Evolutionary conservation across 371 early-diverging fungal species (phyloP).

Genomic region (Batrachochytrium dendrobatidis): DNA sequence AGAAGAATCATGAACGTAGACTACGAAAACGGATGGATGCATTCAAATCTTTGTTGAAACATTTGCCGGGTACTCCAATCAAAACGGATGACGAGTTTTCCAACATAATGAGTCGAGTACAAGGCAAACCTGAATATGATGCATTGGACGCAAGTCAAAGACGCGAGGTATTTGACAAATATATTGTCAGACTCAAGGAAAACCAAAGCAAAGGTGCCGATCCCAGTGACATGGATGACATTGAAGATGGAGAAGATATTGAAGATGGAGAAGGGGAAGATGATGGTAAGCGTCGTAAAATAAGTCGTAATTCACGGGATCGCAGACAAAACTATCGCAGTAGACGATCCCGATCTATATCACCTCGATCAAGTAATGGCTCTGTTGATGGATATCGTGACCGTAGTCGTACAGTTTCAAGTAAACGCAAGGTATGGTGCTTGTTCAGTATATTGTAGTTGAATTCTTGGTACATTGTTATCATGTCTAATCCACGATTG

Average conservation of each 20-base stretch:
- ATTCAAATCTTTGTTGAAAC: conserved; percentile 62
- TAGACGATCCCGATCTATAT: background rate
- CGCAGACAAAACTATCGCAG: background rate
- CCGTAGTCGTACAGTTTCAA: background rate
- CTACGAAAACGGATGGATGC: conserved; percentile 65
- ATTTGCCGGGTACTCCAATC: conserved; percentile 53
- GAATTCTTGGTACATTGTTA: background rate
- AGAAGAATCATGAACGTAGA: conserved; percentile 59
- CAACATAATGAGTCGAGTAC: conserved; percentile 48
- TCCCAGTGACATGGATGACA: background rate
- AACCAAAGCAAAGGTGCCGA: background rate
- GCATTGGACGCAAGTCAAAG: conserved; percentile 57
- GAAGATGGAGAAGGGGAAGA: conserved; percentile 19
- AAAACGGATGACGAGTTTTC: conserved; percentile 60
- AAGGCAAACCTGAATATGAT: conserved; percentile 49
- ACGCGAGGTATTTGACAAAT: conserved; percentile 69
- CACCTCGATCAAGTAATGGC: conserved; percentile 7
- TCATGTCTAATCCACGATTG: background rate
- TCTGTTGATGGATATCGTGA: background rate
- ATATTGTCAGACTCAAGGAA: conserved; percentile 51
- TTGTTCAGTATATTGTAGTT: background rate
- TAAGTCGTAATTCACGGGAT: background rate
- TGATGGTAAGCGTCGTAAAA: conserved; percentile 1
- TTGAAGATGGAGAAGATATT: conserved; percentile 13
- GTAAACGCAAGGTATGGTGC: background rate